Evolutionary conservation across 2,329 filamentous ascomycete genomes (phyloP).

Genomic region (Aspergillus brunneoviolaceus): DNA sequence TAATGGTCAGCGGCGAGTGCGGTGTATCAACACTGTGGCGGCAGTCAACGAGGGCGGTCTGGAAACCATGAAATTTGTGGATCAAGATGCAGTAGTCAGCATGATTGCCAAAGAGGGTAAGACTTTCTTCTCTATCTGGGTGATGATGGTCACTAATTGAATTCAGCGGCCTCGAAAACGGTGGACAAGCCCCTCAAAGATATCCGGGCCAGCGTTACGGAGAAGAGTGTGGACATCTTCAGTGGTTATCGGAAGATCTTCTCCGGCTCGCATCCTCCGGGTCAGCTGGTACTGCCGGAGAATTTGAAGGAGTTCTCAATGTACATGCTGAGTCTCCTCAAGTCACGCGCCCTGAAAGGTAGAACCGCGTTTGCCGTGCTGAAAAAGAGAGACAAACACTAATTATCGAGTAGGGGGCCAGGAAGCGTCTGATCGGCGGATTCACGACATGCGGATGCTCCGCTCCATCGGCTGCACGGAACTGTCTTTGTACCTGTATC

Average conservation of each 20-base stretch:
- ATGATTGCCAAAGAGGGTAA: slow-evolving; percentile 82
- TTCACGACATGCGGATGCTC: slow-evolving; percentile 88
- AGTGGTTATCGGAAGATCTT: slow-evolving; percentile 92
- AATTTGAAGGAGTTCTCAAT: slow-evolving; percentile 95
- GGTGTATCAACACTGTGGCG: slow-evolving; percentile 91
- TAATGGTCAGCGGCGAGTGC: slow-evolving; percentile 80
- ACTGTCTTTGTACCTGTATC: slow-evolving; percentile 89
- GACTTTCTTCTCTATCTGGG: slow-evolving; percentile 11
- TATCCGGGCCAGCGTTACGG: slow-evolving; percentile 76
- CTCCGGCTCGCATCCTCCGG: slow-evolving; percentile 79
- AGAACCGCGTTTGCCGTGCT: slow-evolving; percentile 11
- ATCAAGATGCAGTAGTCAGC: slow-evolving; percentile 88
- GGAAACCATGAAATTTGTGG: slow-evolving; percentile 86
- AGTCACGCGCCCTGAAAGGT: slow-evolving; percentile 87
- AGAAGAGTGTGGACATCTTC: slow-evolving; percentile 90
- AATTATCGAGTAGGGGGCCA: slow-evolving; percentile 60
- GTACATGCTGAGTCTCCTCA: slow-evolving; percentile 88
- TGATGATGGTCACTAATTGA: slow-evolving; percentile 23
- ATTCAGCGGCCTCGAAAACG: slow-evolving; percentile 73
- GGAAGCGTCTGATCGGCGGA: slow-evolving; percentile 84
- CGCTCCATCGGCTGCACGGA: slow-evolving; percentile 83
- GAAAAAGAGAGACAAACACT: slow-evolving; percentile 3
- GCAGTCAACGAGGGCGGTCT: slow-evolving; percentile 82
- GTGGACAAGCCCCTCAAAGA: slow-evolving; percentile 77
- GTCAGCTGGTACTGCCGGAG: slow-evolving; percentile 92